These are phyloP conservation scores for Cenococcum geophilum DNA, from an alignment of 495 filamentous ascomycete species.

Conservation along the genomic window DNA sequence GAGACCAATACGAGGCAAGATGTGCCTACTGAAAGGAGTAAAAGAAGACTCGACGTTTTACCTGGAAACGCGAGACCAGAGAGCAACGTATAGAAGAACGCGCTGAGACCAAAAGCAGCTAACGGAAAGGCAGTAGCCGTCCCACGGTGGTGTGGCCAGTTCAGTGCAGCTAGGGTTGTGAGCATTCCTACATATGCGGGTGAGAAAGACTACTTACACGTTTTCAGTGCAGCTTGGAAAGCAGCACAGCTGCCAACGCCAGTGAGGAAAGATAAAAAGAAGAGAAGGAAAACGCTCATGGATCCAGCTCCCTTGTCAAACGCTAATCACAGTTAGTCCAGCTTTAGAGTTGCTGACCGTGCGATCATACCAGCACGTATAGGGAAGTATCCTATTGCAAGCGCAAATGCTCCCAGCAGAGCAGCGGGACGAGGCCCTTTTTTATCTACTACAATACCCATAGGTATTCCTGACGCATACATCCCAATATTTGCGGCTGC, in stretches of 20 bases:
- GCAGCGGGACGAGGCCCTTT: slow-evolving; percentile 74
- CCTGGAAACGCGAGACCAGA: slow-evolving; percentile 76
- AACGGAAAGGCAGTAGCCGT: slow-evolving; percentile 92
- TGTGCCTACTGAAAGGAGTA: slow-evolving; percentile 76
- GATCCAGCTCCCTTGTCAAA: slow-evolving; percentile 52
- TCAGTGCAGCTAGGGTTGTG: slow-evolving; percentile 66
- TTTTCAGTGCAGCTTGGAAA: slow-evolving; percentile 81
- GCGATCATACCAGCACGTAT: slow-evolving; percentile 54
- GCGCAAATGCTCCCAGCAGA: slow-evolving; percentile 61
- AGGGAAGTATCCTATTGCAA: slow-evolving; percentile 76
- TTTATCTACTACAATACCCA: slow-evolving; percentile 79
- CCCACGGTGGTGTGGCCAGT: slow-evolving; percentile 86
- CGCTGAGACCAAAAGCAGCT: slow-evolving; percentile 88
- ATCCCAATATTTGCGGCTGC: slow-evolving; percentile 90
- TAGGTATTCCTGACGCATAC: slow-evolving; percentile 85
- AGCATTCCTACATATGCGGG: slow-evolving; percentile 20
- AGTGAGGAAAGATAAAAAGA: slow-evolving; percentile 75
- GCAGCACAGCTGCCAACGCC: slow-evolving; percentile 83
- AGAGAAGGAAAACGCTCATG: slow-evolving; percentile 62
- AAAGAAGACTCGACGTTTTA: slow-evolving; percentile 70
- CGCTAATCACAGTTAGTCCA: slow-evolving; percentile 35
- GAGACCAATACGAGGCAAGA: slow-evolving; percentile 64
- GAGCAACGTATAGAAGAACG: slow-evolving; percentile 85
- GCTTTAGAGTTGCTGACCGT: slow-evolving; percentile 5
- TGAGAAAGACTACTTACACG: slow-evolving; percentile 26